Evolutionary conservation across 345 rosid genomes (phyloP), one percentile per base, ranked within the genome.

Genomic region (Eutrema japonicum): DNA sequence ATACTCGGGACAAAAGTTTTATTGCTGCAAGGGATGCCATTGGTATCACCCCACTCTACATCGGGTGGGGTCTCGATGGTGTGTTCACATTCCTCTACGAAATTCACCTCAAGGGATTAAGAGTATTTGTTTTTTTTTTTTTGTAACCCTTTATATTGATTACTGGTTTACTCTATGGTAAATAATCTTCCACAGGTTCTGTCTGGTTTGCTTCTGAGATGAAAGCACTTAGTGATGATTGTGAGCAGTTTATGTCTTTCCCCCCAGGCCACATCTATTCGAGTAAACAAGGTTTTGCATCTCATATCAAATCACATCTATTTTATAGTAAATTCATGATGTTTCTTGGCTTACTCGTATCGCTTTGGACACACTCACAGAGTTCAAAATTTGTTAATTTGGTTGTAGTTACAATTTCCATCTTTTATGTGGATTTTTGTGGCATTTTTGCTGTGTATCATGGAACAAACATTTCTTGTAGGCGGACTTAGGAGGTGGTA

Each of bases 41-140:
- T 74, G 93, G 96, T 63, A 78, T 88, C 72, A 83, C 86, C 32
- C 93, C 96, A 42, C 93, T 90, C 64, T 90, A 90, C 82, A 80
- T 88, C 56, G 96, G 96, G 27, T 90, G 96, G 96, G 96, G 96
- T 81, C 85, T 86, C 52, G 93, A 88, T 75, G 96, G 96, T 88
- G 77, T 30, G 88, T 41, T 51, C 43, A 51, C 62, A 57, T 61
- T 75, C 56, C 67, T 59, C 64, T 69, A 0, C 8, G 36, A 66
- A 7, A 74, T 48, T 48, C 27, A 38, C 62, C 56, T 68, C 30
- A 61, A 46, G 37, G 18, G 26, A 12, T 57, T 37, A 29, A 35
- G 6, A 18, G 49, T 66, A 26, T 51, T 66, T 8, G n/a, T 22
- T 36, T 47, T 2, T 26, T 71, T 5, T 55, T 47, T 30, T 46